Conservation (phyloP, 2,329 filamentous ascomycete species). For the Aspergillus pseudoglaucus region DNA sequence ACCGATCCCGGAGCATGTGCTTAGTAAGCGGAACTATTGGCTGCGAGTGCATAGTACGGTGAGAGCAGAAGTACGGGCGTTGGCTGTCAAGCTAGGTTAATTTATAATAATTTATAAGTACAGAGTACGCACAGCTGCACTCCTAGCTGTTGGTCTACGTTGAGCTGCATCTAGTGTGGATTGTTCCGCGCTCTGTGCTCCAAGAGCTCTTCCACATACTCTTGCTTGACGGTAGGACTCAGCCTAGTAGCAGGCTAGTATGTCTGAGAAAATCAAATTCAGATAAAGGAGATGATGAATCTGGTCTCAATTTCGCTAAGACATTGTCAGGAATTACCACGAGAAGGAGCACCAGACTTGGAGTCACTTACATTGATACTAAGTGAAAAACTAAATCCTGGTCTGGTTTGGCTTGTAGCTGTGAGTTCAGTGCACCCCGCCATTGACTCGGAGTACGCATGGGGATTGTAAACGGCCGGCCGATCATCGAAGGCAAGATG, state of each 20-base stretch:
- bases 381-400: conserved; percentile 2
- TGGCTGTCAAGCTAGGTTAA: too few species aligned
- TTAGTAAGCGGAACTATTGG: background rate
- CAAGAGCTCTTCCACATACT: conserved; percentile 17
- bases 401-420: background rate
- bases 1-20: background rate
- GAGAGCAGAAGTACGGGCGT: too few species aligned
- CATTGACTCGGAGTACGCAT: conserved; percentile 3
- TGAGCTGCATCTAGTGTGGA: background rate
- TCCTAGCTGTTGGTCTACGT: too few species aligned
- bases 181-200: background rate
- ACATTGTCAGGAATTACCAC: background rate
- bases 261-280: background rate
- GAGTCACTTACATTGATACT: background rate
- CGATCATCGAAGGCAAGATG: background rate
- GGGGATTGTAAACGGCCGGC: background rate
- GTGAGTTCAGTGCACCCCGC: conserved; percentile 3
- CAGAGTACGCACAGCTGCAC: too few species aligned
- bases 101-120: too few species aligned
- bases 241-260: background rate
- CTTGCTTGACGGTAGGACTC: background rate
- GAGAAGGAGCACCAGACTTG: background rate
- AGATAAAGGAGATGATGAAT: background rate
- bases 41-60: too few species aligned
- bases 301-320: background rate